These are phyloP conservation scores for Euphorbia celastroides DNA, from an alignment of 441 rosid species.

Conservation along the genomic window DNA sequence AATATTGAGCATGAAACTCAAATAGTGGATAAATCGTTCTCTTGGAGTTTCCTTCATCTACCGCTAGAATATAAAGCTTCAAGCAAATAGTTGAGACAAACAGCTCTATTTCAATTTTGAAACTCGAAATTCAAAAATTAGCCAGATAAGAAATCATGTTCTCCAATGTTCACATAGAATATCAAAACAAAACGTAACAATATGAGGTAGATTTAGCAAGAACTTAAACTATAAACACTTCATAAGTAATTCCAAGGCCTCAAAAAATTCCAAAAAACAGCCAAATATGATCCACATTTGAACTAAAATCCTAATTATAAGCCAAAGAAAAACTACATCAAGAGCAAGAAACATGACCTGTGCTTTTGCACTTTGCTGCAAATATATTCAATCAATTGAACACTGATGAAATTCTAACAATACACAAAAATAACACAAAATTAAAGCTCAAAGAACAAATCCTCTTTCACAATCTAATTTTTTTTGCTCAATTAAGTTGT, in stretches of 20 bases:
- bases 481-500: too few relatives aligned
- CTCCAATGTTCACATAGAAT: not conserved
- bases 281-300: not conserved
- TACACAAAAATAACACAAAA: too few relatives aligned
- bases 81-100: not conserved
- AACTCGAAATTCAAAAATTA: not conserved
- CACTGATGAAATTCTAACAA: slow-evolving; percentile 56
- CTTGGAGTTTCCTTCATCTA: not conserved
- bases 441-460: too few relatives aligned
- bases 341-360: slow-evolving; percentile 33
- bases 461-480: too few relatives aligned
- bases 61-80: not conserved
- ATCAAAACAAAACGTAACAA: not conserved
- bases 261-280: not conserved
- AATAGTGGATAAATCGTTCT: not conserved
- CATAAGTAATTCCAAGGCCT: not conserved
- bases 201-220: not conserved
- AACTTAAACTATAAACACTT: not conserved
- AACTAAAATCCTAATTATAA: not conserved
- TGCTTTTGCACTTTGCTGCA: slow-evolving; percentile 67
- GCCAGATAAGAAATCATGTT: not conserved
- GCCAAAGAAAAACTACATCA: not conserved
- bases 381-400: slow-evolving; percentile 75
- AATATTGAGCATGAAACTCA: not conserved
- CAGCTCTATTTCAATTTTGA: not conserved